These are phyloP conservation scores for Thelonectria rubi DNA, from an alignment of 2,329 filamentous ascomycete genomes.

Conservation along the genomic window DNA sequence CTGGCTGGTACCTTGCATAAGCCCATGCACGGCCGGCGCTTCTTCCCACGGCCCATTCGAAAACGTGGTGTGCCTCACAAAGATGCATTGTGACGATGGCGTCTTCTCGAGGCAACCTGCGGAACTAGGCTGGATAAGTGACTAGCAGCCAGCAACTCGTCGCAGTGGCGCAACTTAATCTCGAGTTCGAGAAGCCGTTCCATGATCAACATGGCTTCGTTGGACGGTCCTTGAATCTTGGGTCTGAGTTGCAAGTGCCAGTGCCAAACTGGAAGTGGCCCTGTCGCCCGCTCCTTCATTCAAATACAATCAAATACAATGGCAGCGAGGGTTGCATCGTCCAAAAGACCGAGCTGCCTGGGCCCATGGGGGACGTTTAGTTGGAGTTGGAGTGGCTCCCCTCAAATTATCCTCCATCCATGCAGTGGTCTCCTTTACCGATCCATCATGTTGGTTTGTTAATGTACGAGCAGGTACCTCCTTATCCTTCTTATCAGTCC, in stretches of 20 bases:
- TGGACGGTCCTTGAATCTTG: neutral
- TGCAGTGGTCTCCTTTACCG: neutral
- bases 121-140: too few relatives aligned
- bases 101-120: neutral
- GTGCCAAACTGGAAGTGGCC: neutral
- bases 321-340: slow-evolving; percentile 13
- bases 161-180: neutral
- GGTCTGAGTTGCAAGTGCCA: neutral
- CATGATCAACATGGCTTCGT: neutral
- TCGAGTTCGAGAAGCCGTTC: neutral
- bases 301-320: neutral
- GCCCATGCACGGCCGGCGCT: slow-evolving; percentile 20
- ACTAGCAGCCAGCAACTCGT: neutral
- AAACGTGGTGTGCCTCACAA: slow-evolving; percentile 1
- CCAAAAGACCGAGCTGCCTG: neutral
- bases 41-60: neutral
- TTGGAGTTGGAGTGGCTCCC: slow-evolving; percentile 13
- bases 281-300: slow-evolving; percentile 12
- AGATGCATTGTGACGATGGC: neutral
- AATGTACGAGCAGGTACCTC: neutral
- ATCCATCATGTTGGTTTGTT: neutral
- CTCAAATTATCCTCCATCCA: slow-evolving; percentile 7
- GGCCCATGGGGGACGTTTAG: slow-evolving; percentile 1
- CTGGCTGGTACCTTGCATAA: slow-evolving; percentile 24
- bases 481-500: neutral